These are phyloP conservation scores for Cerioporus squamosus DNA, from an alignment of 1,284 basidiomycete species.

Conservation along the genomic window DNA sequence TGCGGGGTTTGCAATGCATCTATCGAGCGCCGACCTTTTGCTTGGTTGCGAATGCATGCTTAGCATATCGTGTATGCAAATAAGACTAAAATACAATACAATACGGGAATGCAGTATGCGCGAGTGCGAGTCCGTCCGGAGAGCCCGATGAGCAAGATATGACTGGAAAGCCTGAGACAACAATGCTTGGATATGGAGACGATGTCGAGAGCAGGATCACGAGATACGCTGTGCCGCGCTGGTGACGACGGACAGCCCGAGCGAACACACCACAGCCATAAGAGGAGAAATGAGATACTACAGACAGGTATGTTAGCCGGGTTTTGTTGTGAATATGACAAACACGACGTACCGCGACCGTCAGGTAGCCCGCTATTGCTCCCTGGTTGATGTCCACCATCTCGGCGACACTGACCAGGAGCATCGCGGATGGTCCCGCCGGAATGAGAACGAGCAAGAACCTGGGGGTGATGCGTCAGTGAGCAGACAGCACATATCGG, in stretches of 20 bases:
- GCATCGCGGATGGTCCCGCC: constrained; percentile 37
- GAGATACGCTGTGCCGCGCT: constrained; percentile 15
- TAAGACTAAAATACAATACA: not conserved
- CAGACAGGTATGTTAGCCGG: not conserved
- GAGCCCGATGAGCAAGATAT: not conserved
- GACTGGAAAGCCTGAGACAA: not conserved
- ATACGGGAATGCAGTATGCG: not conserved
- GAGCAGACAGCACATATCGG: not conserved
- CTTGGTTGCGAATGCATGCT: too few species aligned
- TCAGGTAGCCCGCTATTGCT: constrained; percentile 36
- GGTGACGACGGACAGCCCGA: constrained; percentile 31
- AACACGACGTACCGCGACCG: constrained; percentile 30
- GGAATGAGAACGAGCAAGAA: constrained; percentile 38
- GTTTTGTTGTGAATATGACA: not conserved
- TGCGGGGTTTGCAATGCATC: too few species aligned
- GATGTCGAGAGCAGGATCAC: not conserved
- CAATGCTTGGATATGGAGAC: not conserved
- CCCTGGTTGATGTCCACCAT: constrained; percentile 35
- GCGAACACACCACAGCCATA: constrained; percentile 33
- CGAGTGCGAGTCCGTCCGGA: not conserved
- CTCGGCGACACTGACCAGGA: constrained; percentile 37
- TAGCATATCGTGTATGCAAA: too few species aligned
- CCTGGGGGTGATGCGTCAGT: constrained; percentile 18
- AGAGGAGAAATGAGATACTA: constrained; percentile 37
- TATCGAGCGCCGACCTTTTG: too few species aligned